Evolutionary conservation across 345 rosid species (phyloP).

Genomic region (Isatis tinctoria): DNA sequence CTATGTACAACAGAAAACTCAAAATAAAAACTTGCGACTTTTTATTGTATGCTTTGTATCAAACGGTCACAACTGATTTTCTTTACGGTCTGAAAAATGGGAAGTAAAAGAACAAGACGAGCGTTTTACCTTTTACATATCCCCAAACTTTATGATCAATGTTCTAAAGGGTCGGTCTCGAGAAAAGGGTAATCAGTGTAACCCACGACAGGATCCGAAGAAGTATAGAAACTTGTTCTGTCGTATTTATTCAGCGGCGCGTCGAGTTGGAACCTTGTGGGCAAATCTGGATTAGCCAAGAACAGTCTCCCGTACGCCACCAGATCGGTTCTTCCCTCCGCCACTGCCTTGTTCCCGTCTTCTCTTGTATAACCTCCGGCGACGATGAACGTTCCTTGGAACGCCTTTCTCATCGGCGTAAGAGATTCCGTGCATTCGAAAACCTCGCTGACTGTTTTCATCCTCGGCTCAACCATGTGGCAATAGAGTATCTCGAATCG

Average conservation of each 20-base stretch:
- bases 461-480: conserved; percentile 46
- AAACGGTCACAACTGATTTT: too few species aligned
- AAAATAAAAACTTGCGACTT: too few species aligned
- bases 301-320: conserved; percentile 56
- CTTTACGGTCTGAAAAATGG: not conserved
- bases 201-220: conserved; percentile 43
- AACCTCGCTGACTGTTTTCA: conserved; percentile 27
- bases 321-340: conserved; percentile 38
- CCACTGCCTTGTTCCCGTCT: conserved; percentile 33
- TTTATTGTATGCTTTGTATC: too few species aligned
- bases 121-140: not conserved
- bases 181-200: conserved; percentile 75
- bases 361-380: conserved; percentile 41
- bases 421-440: conserved; percentile 21
- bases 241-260: conserved; percentile 52
- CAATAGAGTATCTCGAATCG: conserved; percentile 43
- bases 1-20: too few species aligned
- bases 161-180: not conserved
- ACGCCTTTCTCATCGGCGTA: conserved; percentile 37
- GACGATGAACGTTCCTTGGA: conserved; percentile 38
- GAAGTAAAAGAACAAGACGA: not conserved
- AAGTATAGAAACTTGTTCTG: conserved; percentile 41
- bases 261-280: conserved; percentile 48
- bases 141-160: too few species aligned
- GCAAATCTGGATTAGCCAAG: conserved; percentile 76